Base-by-base conservation (phyloP, 768 basidiomycete genomes). In the Lactarius tabidus region DNA sequence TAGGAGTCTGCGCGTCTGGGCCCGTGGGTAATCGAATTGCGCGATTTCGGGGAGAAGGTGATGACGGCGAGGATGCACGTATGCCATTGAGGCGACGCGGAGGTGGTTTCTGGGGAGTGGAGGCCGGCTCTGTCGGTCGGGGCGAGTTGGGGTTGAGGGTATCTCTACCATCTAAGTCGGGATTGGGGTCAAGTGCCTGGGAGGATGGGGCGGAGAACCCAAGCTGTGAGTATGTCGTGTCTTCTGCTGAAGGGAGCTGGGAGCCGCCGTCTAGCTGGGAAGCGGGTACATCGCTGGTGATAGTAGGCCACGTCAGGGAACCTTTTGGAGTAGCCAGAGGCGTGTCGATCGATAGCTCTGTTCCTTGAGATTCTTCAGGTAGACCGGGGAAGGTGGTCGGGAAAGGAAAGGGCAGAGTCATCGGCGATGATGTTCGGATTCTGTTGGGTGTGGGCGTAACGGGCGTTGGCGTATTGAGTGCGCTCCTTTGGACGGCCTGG, bases 261-360 rank as follows among this genome's bases (percentile, higher is more conserved):
- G 72, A 76, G 26, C 65, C 69, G 18, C 74, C 68, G 60, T 80
- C 77, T 28, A 78, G 69, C 67, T 79, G 78, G 6, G 80, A 79
- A 12, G 74, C 61, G 35, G 80, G 74, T 2, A 76, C 63, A 41
- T 72, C 71, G 66, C 73, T 76, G 12, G 71, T 72, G 65, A 70
- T 62, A 33, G 76, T 66, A 35, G 72, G 73, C 79, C 79, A 82
- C 60, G 79, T 78, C 17, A 81, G 71, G n/a, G 84, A 84, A 39
- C 83, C 82, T 60, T 82, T 81, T 4, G 85, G 84, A 9, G 85
- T 84, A 36, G 81, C 76, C 35, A 81, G 61, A 14, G 87, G 85
- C 1, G 86, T 84, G 52, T 79, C 76, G 61, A 85, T 73, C 60
- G 78, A 80, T 8, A 74, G 72, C 23, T 82, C 81, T 3, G 79